Evolutionary conservation across 345 rosid species (phyloP).

Genomic region (Brassica carinata): DNA sequence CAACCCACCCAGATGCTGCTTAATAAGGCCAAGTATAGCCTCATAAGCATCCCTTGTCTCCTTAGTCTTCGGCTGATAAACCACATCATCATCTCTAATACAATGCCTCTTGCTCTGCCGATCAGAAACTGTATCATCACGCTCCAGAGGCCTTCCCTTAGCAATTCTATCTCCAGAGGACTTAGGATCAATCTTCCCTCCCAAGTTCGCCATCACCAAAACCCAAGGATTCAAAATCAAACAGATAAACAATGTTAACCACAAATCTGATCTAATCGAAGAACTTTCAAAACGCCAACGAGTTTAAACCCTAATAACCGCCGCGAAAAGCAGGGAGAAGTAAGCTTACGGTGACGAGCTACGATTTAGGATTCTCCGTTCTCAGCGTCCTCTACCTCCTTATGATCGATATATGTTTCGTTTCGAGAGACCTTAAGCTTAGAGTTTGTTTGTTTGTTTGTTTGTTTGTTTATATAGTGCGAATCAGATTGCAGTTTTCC

Average conservation of each 20-base stretch:
- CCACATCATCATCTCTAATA: no score
- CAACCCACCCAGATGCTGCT: no score
- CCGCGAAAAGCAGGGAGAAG: background rate
- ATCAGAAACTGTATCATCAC: no score
- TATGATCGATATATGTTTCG: background rate
- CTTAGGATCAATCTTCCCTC: background rate
- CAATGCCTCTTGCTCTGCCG: no score
- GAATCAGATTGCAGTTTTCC: background rate
- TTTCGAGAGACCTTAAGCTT: constrained; percentile 1
- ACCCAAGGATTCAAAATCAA: background rate
- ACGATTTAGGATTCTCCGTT: background rate
- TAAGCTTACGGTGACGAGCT: background rate
- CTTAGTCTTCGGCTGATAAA: no score
- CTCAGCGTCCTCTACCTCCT: background rate
- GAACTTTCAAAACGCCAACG: no score
- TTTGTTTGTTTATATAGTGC: background rate
- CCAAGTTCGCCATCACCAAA: background rate
- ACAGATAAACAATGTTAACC: background rate
- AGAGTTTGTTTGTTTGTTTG: constrained; percentile 5
- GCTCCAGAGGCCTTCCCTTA: no score
- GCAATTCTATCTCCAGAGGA: background rate
- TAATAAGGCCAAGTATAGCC: no score
- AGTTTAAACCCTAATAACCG: background rate
- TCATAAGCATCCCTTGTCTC: no score
- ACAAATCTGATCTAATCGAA: no score